phyloP scores from a whole-genome alignment of 805 yeast species.

The Candida sithepensis region DNA sequence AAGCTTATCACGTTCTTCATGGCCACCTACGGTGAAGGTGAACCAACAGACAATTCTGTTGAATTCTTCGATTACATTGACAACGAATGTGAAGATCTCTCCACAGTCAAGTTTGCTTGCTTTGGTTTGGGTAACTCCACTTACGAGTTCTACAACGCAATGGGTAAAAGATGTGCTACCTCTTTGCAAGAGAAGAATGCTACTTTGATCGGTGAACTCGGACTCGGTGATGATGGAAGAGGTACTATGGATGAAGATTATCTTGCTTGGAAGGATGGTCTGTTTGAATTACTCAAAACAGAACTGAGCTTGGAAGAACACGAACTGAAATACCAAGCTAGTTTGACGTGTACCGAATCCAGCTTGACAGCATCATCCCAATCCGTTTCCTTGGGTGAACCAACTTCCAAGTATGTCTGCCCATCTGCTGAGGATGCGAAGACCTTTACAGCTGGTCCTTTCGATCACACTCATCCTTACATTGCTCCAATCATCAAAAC shows the following conservation, averaged over 20 bases:
- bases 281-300: conserved; percentile 62
- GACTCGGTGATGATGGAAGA: conserved; percentile 93
- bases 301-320: conserved; percentile 70
- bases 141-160: conserved; percentile 85
- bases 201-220: conserved; percentile 65
- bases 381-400: conserved; percentile 78
- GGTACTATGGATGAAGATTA: conserved; percentile 96
- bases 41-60: conserved; percentile 93
- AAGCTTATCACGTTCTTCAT: conserved; percentile 54
- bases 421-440: conserved; percentile 32
- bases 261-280: conserved; percentile 83
- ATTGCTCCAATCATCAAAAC: conserved; percentile 62
- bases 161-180: conserved; percentile 59
- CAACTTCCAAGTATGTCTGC: conserved; percentile 51
- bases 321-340: conserved; percentile 76
- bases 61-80: conserved; percentile 70
- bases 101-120: conserved; percentile 61
- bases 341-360: conserved; percentile 40
- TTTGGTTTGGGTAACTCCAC: conserved; percentile 96
- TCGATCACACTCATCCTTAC: conserved; percentile 77
- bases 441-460: conserved; percentile 60
- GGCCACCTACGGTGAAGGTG: conserved; percentile 98
- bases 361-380: conserved; percentile 27
- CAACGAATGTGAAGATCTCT: conserved; percentile 52
- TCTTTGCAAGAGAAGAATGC: conserved; percentile 66